Evolutionary conservation across 208 protist genomes (phyloP).

Genomic region (Leishmania martiniquensis): DNA sequence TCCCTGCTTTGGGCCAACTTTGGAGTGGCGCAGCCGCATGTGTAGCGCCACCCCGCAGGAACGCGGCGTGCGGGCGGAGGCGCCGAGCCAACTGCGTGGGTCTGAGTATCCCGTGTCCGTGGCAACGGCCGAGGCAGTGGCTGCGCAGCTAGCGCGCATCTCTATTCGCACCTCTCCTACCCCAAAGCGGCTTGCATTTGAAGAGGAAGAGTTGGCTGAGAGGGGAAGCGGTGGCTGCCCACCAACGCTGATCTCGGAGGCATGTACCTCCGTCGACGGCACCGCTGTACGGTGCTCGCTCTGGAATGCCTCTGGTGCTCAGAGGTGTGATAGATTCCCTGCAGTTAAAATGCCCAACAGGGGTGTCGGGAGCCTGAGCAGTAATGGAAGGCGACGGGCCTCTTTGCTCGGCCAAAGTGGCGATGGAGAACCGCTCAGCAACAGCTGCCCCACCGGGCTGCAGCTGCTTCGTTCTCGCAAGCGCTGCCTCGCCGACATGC

Average conservation of each 20-base stretch:
- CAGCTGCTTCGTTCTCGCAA: slow-evolving; percentile 65
- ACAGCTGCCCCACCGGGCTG: slow-evolving; percentile 26
- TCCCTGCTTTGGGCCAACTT: neutral
- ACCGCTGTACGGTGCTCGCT: neutral
- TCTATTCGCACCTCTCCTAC: slow-evolving; percentile 61
- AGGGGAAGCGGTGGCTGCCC: neutral
- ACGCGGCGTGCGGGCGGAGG: neutral
- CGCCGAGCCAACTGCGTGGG: neutral
- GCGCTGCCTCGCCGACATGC: slow-evolving; percentile 70
- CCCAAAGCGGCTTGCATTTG: slow-evolving; percentile 70
- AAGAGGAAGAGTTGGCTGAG: slow-evolving; percentile 28
- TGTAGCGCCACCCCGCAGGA: slow-evolving; percentile 11
- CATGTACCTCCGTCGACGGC: neutral
- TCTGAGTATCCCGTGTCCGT: neutral
- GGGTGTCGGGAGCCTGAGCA: neutral
- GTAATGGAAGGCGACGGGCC: neutral
- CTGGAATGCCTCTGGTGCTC: neutral
- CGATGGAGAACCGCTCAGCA: neutral
- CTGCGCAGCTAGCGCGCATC: slow-evolving; percentile 30
- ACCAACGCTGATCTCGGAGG: neutral
- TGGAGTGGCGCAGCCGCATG: neutral
- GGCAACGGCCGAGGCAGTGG: slow-evolving; percentile 12
- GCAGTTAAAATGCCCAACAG: neutral
- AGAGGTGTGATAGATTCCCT: neutral
- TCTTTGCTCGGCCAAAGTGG: neutral